These are phyloP conservation scores for Apiospora kogelbergensis DNA, from an alignment of 2,329 filamentous ascomycete species.

Conservation along the genomic window DNA sequence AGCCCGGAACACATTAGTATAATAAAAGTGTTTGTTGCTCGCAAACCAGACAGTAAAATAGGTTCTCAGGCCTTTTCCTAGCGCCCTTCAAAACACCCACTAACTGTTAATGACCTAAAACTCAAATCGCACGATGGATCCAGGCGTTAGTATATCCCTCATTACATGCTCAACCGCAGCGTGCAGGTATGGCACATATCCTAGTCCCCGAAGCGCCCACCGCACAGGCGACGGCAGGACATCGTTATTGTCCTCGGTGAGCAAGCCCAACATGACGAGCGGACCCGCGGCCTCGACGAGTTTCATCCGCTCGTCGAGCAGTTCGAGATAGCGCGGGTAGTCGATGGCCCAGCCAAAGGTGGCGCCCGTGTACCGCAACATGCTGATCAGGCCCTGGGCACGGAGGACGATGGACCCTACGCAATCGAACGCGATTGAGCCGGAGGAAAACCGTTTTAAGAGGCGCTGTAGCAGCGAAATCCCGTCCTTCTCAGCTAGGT, in stretches of 20 bases:
- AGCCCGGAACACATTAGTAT: no score
- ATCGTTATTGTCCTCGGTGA: not conserved
- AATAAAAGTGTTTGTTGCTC: no score
- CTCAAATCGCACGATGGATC: not conserved
- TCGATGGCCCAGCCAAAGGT: conserved; percentile 4
- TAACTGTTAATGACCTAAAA: not conserved
- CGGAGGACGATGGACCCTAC: not conserved
- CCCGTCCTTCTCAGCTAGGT: not conserved
- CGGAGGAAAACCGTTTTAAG: not conserved
- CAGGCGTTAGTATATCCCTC: not conserved
- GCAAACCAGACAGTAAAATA: no score
- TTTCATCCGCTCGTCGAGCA: not conserved
- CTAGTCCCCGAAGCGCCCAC: not conserved
- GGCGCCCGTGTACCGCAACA: not conserved
- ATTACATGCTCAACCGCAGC: not conserved
- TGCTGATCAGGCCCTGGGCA: not conserved
- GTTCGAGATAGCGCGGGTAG: not conserved
- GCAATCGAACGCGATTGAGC: conserved; percentile 1
- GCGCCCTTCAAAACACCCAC: not conserved
- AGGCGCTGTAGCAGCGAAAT: not conserved
- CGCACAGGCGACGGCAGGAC: not conserved
- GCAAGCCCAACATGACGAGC: not conserved
- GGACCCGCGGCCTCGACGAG: not conserved
- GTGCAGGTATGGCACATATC: not conserved
- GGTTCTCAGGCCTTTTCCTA: no score